These are phyloP conservation scores for Eudorina sp. DNA, from an alignment of 139 green algal genomes.

Conservation along the genomic window DNA sequence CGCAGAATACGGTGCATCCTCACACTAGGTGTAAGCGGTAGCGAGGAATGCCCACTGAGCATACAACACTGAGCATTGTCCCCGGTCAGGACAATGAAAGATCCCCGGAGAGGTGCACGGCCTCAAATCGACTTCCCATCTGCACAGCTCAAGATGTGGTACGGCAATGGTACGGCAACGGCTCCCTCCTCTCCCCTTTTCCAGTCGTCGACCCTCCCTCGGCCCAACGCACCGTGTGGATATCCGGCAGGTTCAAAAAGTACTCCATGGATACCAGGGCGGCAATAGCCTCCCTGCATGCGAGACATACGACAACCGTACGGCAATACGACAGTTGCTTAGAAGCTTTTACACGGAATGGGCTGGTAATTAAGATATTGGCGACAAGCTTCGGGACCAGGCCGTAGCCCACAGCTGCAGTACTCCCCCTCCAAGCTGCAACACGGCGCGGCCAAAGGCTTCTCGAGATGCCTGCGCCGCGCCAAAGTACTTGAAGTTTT, in stretches of 20 bases:
- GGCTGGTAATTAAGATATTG: too few relatives aligned
- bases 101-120: not conserved
- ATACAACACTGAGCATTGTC: not conserved
- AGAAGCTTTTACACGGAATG: too few relatives aligned
- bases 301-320: not conserved
- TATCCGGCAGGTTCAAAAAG: constrained; percentile 9
- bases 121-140: too few relatives aligned
- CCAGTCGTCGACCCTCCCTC: too few relatives aligned
- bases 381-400: too few relatives aligned
- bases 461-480: too few relatives aligned
- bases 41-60: too few relatives aligned
- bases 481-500: not conserved
- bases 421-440: not conserved
- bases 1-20: too few relatives aligned
- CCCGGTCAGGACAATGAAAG: not conserved
- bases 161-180: too few relatives aligned
- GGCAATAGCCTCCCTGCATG: not conserved
- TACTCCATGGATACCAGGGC: constrained; percentile 2
- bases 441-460: too few relatives aligned
- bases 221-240: not conserved
- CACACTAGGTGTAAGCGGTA: too few relatives aligned
- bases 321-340: not conserved
- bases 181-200: not conserved
- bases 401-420: not conserved
- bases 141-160: not conserved